Evolutionary conservation across 1,139 yeast genomes (phyloP), one percentile per base, ranked within the genome.

Genomic region (Kazachstania sp.): DNA sequence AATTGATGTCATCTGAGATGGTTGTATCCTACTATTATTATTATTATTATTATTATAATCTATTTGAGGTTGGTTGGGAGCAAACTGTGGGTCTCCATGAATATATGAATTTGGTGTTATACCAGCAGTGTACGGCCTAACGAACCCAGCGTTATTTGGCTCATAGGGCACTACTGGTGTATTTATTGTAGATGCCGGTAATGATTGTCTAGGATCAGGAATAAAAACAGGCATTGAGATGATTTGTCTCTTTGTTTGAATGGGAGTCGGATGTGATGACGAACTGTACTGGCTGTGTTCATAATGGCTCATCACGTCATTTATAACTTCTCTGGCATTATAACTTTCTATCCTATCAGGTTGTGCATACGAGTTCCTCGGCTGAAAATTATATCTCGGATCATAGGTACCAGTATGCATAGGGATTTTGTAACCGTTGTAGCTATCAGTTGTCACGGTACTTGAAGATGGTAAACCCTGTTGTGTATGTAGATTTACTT

Each of bases 181-280:
- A 26, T 8, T 28, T 12, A 29, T 28, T 16, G 42, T n/a, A 18
- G 45, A 23, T 11, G 37, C n/a, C 3, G 41, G 37, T 20, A 43
- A 16, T 15, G 41, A 16, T 16, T 20, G 35, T 31, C 18, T 34
- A 9, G 39, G 46, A 8, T 44, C 43, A 4, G 46, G 38, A 4
- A 44, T 28, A 5, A 44, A 28, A 18, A 39, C 39, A 5, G 46
- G 46, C 43, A 44, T 44, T 19, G 46, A 39, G n/a, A 39, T 38
- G 8, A 38, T 38, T 13, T 43, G 37, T n/a, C 39, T 37, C 30
- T 37, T 43, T 4, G 34, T 38, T 11, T 19, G 37, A 23, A 38
- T n/a, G 4, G 29, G 37, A 7, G 28, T 31, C 11, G 19, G 28
- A 18, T 26, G 29, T 15, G 43, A 20, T 19, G 35, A 19, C 13